A percentile compares a stretch with the other conserved stretches of the same genome.
Evolutionary conservation across 257 asterid species (phyloP).

Genomic region (Forsythia suspensa): DNA sequence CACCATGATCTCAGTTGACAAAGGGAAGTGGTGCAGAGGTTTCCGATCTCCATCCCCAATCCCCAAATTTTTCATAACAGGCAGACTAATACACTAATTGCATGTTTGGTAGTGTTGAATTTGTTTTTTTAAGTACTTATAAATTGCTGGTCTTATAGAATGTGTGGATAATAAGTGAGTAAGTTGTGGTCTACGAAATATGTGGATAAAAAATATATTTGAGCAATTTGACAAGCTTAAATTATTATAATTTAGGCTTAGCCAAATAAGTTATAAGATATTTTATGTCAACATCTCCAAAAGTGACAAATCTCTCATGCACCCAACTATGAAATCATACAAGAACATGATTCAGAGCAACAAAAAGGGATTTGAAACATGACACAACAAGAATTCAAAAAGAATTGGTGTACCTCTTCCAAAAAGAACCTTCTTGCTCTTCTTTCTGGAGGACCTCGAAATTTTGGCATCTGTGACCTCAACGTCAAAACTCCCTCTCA

Average conservation of each 20-base stretch:
- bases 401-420: conserved; percentile 50
- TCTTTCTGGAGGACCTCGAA: conserved; percentile 55
- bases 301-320: background rate
- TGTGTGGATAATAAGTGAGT: too few relatives aligned
- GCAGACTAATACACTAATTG: too few relatives aligned
- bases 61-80: conserved; percentile 4
- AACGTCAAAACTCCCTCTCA: conserved; percentile 37
- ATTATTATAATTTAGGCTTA: too few relatives aligned
- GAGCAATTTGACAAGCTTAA: too few relatives aligned
- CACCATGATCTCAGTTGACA: conserved; percentile 15
- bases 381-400: conserved; percentile 12
- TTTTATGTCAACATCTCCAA: background rate
- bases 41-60: background rate
- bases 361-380: background rate
- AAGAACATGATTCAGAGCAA: background rate
- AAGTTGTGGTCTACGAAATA: too few relatives aligned
- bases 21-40: conserved; percentile 8
- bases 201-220: too few relatives aligned
- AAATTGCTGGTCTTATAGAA: too few relatives aligned
- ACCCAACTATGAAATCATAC: background rate
- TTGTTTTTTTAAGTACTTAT: too few relatives aligned
- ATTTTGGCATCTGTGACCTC: conserved; percentile 41
- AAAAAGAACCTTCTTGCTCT: conserved; percentile 70
- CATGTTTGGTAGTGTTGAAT: too few relatives aligned
- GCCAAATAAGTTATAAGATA: background rate